A percentile compares a stretch with the other conserved stretches of the same genome.
phyloP scores from a whole-genome alignment of 2,329 filamentous ascomycete genomes.

The Trichoderma koningiopsis region DNA sequence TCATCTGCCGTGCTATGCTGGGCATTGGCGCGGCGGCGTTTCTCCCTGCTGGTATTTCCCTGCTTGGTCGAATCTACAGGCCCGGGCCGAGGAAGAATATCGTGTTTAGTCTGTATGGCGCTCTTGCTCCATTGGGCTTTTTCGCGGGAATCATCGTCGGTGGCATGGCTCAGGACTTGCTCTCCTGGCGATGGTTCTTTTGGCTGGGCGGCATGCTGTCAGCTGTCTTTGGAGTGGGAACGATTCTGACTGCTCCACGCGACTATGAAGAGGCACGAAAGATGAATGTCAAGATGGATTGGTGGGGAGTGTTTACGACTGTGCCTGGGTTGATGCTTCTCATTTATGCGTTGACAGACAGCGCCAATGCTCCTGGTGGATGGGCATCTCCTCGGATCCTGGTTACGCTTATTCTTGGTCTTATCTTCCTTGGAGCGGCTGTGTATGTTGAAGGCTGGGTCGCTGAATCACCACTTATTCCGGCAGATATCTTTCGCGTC shows the following conservation, averaged over 20 bases:
- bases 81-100: constrained; percentile 71
- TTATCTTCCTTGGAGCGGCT: constrained; percentile 53
- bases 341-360: constrained; percentile 69
- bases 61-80: constrained; percentile 65
- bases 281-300: constrained; percentile 57
- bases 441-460: constrained; percentile 68
- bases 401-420: constrained; percentile 59
- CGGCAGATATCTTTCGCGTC: constrained; percentile 63
- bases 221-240: constrained; percentile 54
- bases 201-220: constrained; percentile 56
- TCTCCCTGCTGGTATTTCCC: constrained; percentile 67
- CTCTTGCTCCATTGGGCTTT: constrained; percentile 57
- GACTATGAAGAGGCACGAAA: constrained; percentile 39
- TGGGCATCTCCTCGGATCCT: constrained; percentile 69
- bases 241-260: constrained; percentile 41
- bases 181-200: constrained; percentile 68
- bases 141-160: constrained; percentile 66
- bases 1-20: constrained; percentile 68
- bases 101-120: constrained; percentile 60
- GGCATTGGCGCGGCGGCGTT: constrained; percentile 70
- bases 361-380: constrained; percentile 59
- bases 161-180: constrained; percentile 60
- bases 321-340: constrained; percentile 63
- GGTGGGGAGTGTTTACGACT: constrained; percentile 57
- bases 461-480: constrained; percentile 62